These are phyloP conservation scores for Styphnolobium japonicum DNA, from an alignment of 306 rosid species.

Conservation along the genomic window DNA sequence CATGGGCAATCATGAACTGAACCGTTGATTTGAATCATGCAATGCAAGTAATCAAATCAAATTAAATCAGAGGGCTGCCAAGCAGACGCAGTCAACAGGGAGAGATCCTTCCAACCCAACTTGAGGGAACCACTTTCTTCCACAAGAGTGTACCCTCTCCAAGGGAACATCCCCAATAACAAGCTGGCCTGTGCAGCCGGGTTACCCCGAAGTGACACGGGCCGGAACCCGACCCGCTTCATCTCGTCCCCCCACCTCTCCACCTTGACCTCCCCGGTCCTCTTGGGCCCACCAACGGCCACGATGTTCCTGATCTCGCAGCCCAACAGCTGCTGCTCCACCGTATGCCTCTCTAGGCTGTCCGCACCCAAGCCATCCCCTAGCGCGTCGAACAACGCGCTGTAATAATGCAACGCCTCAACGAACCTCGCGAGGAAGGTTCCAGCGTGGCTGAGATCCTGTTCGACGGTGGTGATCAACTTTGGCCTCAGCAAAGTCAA, in stretches of 20 bases:
- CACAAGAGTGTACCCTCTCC: conserved; percentile 90
- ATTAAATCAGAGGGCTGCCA: conserved; percentile 80
- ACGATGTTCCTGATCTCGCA: conserved; percentile 88
- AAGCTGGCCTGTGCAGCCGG: conserved; percentile 93
- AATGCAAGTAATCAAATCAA: conserved; percentile 39
- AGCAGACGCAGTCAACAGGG: conserved; percentile 88
- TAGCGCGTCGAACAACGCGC: conserved; percentile 99
- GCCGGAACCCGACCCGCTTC: conserved; percentile 67
- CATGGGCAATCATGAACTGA: no score
- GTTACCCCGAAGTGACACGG: conserved; percentile 79
- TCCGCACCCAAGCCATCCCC: conserved; percentile 77
- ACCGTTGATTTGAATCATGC: no score
- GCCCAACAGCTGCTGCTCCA: conserved; percentile 94
- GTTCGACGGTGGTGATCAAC: conserved; percentile 80
- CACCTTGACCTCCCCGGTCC: conserved; percentile 84
- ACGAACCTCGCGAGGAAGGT: conserved; percentile 86
- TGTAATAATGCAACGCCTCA: conserved; percentile 95
- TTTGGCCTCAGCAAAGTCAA: conserved; percentile 65
- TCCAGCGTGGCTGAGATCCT: conserved; percentile 90
- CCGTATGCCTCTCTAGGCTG: conserved; percentile 74
- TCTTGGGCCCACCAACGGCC: conserved; percentile 94
- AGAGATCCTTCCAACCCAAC: conserved; percentile 94
- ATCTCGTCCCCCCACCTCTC: conserved; percentile 87
- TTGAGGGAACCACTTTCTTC: conserved; percentile 85
- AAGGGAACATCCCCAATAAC: conserved; percentile 87